Base-by-base conservation (phyloP, 2,329 filamentous ascomycete genomes). In the Coniochaeta pulveracea region DNA sequence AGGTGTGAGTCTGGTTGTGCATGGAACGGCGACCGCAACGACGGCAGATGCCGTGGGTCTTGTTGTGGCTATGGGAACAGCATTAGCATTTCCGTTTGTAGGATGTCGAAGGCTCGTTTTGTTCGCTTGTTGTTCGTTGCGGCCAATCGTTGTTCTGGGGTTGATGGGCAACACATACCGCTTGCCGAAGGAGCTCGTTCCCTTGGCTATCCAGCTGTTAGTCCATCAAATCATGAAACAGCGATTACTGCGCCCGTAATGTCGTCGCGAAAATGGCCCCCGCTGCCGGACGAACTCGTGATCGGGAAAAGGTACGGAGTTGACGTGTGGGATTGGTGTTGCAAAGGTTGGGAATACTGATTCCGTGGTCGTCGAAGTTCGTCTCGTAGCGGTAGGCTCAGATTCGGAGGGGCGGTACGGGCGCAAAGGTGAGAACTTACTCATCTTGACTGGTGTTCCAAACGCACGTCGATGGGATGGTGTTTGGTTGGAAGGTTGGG, bases 1-100 rank as follows among this genome's bases (percentile, higher is more conserved):
- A 98, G 61, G 86, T 93, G 69, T 94, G 81, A 84, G 98, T 98
- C 76, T 98, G 91, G 72, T 96, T 80, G 81, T 98, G 91, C 68
- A 95, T 80, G 57, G 91, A 94, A 63, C 91, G 88, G 63, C 84
- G 82, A 69, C 85, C 88, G 78, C 86, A 95, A 72, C 88, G 88
- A 77, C 88, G 82, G 84, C 88, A 95, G 67, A 95, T 72, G 64
- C 81, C 86, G 80, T 95, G 88, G 74, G 86, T 85, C 80, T 93
- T 93, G 79, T 89, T 93, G 76, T 93, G 85, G 78, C 85, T 80
- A 50, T 56, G 14, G 18, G 9, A 9, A 19, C 12, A 14, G 6
- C 11, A 19, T 31, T 31, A 31, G 28, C 28, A 29, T 19, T 19
- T 23, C 27, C 27, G 24, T 26, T n/a, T n/a, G n/a, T n/a, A n/a